Evolutionary conservation across 139 green algal genomes (phyloP).

Genomic region (Chlorella sp.): DNA sequence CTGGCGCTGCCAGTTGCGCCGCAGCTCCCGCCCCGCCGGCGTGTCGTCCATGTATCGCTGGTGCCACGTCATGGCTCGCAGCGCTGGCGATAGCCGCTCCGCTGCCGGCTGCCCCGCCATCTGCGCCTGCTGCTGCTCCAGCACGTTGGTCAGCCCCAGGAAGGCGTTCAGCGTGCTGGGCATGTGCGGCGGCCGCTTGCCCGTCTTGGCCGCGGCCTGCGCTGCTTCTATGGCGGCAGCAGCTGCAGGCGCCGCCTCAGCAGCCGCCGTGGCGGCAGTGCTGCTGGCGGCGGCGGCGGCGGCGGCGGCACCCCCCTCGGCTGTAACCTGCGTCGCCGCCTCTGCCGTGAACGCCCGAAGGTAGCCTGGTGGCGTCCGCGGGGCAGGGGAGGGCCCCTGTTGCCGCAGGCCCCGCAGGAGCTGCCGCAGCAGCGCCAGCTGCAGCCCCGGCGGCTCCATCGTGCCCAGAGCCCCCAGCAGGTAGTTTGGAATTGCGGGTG

Average conservation of each 20-base stretch:
- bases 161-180: not conserved
- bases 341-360: conserved; percentile 26
- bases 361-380: conserved; percentile 3
- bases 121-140: conserved; percentile 24
- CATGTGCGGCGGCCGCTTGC: not conserved
- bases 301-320: not conserved
- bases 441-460: not conserved
- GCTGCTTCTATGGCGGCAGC: not conserved
- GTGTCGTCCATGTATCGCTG: conserved; percentile 38
- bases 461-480: no score
- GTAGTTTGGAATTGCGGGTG: no score
- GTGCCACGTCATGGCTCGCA: conserved; percentile 42
- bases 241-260: not conserved
- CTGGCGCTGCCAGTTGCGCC: conserved; percentile 43
- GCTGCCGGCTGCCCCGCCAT: not conserved
- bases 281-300: not conserved
- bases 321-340: conserved; percentile 12
- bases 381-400: conserved; percentile 18
- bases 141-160: conserved; percentile 24
- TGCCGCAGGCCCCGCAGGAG: conserved; percentile 1
- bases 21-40: conserved; percentile 30
- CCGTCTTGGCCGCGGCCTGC: not conserved
- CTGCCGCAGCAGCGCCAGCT: not conserved
- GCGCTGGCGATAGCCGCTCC: not conserved
- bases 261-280: not conserved